Percentiles rank a stretch among this genome's conserved stretches.
phyloP scores from a whole-genome alignment of 140 eudicot genomes.

The Erigeron philadelphicus region DNA sequence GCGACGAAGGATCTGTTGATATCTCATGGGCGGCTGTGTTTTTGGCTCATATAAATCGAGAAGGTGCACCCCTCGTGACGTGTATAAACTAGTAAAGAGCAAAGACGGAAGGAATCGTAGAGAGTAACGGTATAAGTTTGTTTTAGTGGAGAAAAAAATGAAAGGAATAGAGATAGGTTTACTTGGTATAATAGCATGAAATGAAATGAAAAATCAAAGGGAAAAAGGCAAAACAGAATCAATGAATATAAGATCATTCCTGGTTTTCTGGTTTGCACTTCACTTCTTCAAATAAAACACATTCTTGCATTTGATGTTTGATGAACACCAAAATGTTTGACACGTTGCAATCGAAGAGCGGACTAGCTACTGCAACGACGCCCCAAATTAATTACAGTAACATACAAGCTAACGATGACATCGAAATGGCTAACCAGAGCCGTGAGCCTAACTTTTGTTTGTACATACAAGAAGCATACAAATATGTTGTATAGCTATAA shows the following conservation, averaged over 20 bases:
- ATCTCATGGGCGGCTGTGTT: constrained; percentile 6
- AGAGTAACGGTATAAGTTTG: constrained; percentile 20
- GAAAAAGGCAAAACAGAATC: constrained; percentile 18
- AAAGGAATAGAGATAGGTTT: constrained; percentile 27
- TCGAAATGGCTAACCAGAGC: background rate
- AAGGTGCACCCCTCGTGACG: constrained; percentile 13
- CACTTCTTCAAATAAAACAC: background rate
- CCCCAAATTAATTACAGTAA: background rate
- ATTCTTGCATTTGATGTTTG: background rate
- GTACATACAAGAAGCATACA: background rate
- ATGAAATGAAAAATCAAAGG: constrained; percentile 15
- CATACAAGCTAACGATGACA: background rate
- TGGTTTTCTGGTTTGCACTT: constrained; percentile 23
- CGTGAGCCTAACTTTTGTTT: background rate
- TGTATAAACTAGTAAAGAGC: constrained; percentile 21
- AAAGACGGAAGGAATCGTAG: constrained; percentile 27
- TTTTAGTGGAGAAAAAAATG: background rate
- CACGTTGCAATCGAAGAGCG: background rate
- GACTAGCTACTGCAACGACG: background rate
- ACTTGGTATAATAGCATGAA: constrained; percentile 15
- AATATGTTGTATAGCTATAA: background rate
- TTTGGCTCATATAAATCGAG: constrained; percentile 4
- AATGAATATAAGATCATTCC: constrained; percentile 14
- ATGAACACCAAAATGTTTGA: background rate
- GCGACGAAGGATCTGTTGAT: constrained; percentile 31